A percentile compares a stretch with the other conserved stretches of the same genome.
Conservation (phyloP, 495 filamentous ascomycete genomes). For the Penicillium silybi region DNA sequence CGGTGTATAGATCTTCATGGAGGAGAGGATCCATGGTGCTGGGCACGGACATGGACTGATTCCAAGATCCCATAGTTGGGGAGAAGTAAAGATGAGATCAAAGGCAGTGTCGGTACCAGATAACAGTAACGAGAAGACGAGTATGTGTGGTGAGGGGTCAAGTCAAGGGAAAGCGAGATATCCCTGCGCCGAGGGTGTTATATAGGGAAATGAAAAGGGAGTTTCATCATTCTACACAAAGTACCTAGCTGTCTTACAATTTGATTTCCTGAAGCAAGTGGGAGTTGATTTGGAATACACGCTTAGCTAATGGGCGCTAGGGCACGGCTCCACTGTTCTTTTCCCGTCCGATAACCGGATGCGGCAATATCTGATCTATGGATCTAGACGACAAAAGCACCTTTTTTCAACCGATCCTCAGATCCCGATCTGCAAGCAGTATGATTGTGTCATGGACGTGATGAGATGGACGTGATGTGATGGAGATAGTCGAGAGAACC, state of each 20-base stretch:
- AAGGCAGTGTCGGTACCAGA: too few species aligned
- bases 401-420: not conserved
- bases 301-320: conserved; percentile 7
- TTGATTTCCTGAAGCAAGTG: conserved; percentile 18
- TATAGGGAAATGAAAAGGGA: not conserved
- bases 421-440: not conserved
- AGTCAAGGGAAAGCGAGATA: not conserved
- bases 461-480: not conserved
- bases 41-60: conserved; percentile 22
- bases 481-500: conserved; percentile 5
- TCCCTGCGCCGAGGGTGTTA: not conserved
- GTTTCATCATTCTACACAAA: not conserved
- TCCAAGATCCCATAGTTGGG: conserved; percentile 31
- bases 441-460: conserved; percentile 16
- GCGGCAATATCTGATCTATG: not conserved
- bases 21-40: conserved; percentile 17
- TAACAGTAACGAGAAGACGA: too few species aligned
- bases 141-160: not conserved
- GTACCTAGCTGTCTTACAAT: not conserved
- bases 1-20: conserved; percentile 27
- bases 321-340: not conserved
- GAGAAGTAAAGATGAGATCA: not conserved
- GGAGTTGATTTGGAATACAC: conserved; percentile 9
- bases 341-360: not conserved
- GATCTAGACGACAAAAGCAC: not conserved